Conservation (phyloP, 2,329 filamentous ascomycete species). For the Talaromyces islandicus region DNA sequence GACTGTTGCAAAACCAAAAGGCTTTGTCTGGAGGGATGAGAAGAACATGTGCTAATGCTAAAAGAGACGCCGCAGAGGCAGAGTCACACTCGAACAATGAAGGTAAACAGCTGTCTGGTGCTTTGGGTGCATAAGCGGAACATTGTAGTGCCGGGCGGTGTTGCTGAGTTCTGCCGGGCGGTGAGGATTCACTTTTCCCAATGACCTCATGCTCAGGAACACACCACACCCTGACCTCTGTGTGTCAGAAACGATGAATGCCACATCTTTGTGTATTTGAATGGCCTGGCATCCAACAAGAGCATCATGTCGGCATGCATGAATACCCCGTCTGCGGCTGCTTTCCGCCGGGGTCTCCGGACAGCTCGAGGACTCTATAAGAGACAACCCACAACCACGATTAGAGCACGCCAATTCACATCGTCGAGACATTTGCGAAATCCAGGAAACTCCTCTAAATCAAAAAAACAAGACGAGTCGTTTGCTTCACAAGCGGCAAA, state of each 20-base stretch:
- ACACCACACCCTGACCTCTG: neutral
- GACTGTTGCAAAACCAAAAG: neutral
- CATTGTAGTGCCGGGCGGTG: neutral
- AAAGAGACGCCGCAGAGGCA: neutral
- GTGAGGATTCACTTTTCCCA: slow-evolving; percentile 3
- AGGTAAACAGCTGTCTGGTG: neutral
- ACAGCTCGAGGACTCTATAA: slow-evolving; percentile 19
- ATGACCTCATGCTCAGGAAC: slow-evolving; percentile 9
- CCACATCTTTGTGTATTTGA: neutral
- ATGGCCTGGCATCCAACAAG: neutral
- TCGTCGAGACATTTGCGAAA: slow-evolving; percentile 36
- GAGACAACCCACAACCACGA: neutral
- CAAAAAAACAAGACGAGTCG: slow-evolving; percentile 41
- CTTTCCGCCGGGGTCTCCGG: slow-evolving; percentile 14
- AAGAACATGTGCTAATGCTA: neutral
- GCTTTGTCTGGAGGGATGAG: neutral
- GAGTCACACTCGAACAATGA: neutral
- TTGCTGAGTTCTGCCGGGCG: slow-evolving; percentile 8
- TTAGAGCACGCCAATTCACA: slow-evolving; percentile 21
- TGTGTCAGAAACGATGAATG: neutral
- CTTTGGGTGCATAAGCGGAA: neutral
- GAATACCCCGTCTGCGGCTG: slow-evolving; percentile 5
- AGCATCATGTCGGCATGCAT: slow-evolving; percentile 5
- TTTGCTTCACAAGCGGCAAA: slow-evolving; percentile 53
- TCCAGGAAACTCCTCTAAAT: slow-evolving; percentile 32